A percentile compares a stretch with the other conserved stretches of the same genome.
Evolutionary conservation across 345 rosid species (phyloP).

Genomic region (Hibiscus tridactylites): DNA sequence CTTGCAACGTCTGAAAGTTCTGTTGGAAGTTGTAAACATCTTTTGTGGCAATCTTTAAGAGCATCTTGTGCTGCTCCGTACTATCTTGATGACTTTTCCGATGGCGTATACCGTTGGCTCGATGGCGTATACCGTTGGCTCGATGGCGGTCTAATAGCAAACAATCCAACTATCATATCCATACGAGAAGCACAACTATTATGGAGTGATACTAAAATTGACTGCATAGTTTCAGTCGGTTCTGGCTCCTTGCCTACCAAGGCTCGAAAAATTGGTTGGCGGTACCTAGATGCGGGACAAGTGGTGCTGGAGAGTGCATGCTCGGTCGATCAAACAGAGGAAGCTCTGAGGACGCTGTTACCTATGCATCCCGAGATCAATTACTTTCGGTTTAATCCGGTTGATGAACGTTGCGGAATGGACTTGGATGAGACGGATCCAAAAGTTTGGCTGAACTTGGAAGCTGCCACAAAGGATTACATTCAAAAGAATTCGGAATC

Average conservation of each 20-base stretch:
- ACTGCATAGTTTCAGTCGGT: slow-evolving; percentile 87
- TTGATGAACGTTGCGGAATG: slow-evolving; percentile 95
- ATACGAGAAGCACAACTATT: slow-evolving; percentile 97
- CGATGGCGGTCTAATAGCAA: slow-evolving; percentile 98
- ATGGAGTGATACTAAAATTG: slow-evolving; percentile 98
- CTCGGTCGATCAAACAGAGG: slow-evolving; percentile 93
- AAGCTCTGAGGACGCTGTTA: slow-evolving; percentile 80
- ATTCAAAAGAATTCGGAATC: slow-evolving; percentile 63
- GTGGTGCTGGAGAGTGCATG: slow-evolving; percentile 97
- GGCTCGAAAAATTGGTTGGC: slow-evolving; percentile 97
- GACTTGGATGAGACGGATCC: slow-evolving; percentile 99
- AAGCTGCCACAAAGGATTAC: slow-evolving; percentile 76
- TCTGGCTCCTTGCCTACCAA: slow-evolving; percentile 94
- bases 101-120: slow-evolving; percentile 93
- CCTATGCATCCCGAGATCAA: slow-evolving; percentile 89
- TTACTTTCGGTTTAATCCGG: slow-evolving; percentile 90
- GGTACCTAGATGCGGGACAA: slow-evolving; percentile 92
- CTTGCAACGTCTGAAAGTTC: slow-evolving; percentile 65
- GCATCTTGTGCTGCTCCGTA: slow-evolving; percentile 99
- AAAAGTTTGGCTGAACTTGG: slow-evolving; percentile 84
- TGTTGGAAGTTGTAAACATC: slow-evolving; percentile 94
- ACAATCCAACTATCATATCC: slow-evolving; percentile 85
- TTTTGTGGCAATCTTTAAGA: slow-evolving; percentile 93
- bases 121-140: slow-evolving; percentile 97
- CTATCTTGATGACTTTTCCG: slow-evolving; percentile 95